Evolutionary conservation across 208 protist species (phyloP).

Genomic region (Naegleria gruberi): DNA sequence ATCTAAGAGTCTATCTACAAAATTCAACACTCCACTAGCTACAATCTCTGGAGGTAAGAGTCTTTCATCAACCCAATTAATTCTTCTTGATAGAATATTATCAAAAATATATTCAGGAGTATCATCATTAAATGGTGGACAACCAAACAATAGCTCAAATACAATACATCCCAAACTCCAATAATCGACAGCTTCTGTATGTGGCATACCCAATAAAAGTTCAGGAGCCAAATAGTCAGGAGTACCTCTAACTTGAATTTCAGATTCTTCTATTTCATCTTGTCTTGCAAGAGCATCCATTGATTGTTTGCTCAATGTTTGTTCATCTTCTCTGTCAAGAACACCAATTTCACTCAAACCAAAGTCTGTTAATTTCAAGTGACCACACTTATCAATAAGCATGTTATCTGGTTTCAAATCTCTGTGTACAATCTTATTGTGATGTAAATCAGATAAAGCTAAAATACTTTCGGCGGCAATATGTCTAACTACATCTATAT

Average conservation of each 20-base stretch:
- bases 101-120: conserved; percentile 57
- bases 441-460: conserved; percentile 73
- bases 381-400: conserved; percentile 28
- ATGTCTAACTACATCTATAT: conserved; percentile 67
- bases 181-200: conserved; percentile 14
- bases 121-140: conserved; percentile 65
- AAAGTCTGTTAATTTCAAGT: conserved; percentile 36
- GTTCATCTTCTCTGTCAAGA: not conserved
- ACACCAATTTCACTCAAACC: conserved; percentile 22
- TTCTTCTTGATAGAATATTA: not conserved
- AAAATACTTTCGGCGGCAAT: conserved; percentile 76
- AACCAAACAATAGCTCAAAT: conserved; percentile 51
- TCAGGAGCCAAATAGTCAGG: conserved; percentile 80
- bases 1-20: not conserved
- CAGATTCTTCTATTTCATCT: not conserved
- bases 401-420: conserved; percentile 35
- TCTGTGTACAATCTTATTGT: conserved; percentile 16
- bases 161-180: conserved; percentile 14
- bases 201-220: conserved; percentile 1
- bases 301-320: not conserved
- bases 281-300: not conserved
- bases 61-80: not conserved
- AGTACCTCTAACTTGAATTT: conserved; percentile 58
- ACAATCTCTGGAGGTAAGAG: not conserved
- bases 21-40: not conserved